phyloP scores from a whole-genome alignment of 2,329 filamentous ascomycete species.

The Colletotrichum sojae region DNA sequence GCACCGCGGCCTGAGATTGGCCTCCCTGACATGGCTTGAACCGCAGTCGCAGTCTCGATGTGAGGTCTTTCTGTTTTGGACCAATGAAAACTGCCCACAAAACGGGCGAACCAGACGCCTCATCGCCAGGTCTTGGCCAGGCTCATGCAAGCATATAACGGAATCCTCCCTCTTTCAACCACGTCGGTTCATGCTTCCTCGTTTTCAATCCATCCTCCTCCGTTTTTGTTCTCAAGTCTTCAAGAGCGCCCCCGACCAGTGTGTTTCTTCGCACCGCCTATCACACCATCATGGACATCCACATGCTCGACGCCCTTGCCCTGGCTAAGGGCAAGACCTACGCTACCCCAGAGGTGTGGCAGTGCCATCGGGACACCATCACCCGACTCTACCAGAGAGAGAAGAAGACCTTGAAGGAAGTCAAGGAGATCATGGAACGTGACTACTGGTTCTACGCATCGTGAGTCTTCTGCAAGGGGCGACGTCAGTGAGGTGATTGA shows the following conservation, averaged over 20 bases:
- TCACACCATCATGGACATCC: neutral
- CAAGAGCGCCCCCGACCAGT: too few species aligned
- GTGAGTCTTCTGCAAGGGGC: neutral
- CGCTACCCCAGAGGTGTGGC: conserved; percentile 10
- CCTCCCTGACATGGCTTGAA: neutral
- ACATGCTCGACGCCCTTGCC: neutral
- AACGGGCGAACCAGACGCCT: neutral
- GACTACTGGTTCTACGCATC: conserved; percentile 16
- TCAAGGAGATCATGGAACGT: conserved; percentile 24
- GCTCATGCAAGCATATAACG: neutral
- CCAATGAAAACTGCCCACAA: conserved; percentile 2
- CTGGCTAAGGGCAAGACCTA: conserved; percentile 15
- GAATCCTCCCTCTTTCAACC: neutral
- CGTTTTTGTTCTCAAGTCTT: too few species aligned
- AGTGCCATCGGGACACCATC: conserved; percentile 7
- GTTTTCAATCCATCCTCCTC: too few species aligned
- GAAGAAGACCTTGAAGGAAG: conserved; percentile 23
- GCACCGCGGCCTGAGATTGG: neutral
- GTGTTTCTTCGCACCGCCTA: too few species aligned
- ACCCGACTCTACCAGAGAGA: conserved; percentile 13
- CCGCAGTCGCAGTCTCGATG: neutral
- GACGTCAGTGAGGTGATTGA: too few species aligned
- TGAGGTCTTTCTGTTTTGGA: conserved; percentile 18
- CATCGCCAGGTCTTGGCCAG: too few species aligned
- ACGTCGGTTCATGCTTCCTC: neutral